Evolutionary conservation across 1,284 basidiomycete species (phyloP).

Genomic region (Ceratobasidium sp.): DNA sequence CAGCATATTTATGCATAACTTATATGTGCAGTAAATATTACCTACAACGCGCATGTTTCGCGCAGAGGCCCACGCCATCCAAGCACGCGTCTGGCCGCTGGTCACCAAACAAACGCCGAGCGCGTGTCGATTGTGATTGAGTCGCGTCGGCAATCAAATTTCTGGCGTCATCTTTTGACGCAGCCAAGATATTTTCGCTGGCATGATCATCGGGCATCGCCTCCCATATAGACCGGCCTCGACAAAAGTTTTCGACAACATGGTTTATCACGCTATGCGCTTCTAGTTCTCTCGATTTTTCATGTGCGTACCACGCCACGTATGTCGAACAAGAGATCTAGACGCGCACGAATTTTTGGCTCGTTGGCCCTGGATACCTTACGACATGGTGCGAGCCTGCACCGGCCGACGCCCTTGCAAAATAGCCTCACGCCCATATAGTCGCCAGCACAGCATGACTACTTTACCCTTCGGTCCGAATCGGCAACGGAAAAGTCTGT

Average conservation of each 20-base stretch:
- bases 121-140: background rate
- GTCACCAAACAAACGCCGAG: slow-evolving; percentile 2
- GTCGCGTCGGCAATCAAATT: slow-evolving; percentile 6
- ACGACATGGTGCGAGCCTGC: no score
- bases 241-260: background rate
- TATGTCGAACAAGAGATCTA: slow-evolving; percentile 11
- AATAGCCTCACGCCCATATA: background rate
- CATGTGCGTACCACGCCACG: background rate
- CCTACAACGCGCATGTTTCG: no score
- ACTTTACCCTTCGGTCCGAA: no score
- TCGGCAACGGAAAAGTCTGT: background rate
- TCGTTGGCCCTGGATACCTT: background rate
- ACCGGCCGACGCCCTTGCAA: slow-evolving; percentile 3
- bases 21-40: background rate
- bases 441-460: background rate
- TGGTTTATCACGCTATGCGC: background rate
- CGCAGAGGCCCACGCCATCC: no score
- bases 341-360: background rate
- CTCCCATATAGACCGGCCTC: background rate
- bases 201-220: background rate
- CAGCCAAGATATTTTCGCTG: background rate
- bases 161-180: background rate
- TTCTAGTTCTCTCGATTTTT: slow-evolving; percentile 9
- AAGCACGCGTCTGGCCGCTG: background rate
- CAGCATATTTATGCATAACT: no score